Base-by-base conservation (phyloP, 1,284 basidiomycete species). In the Cystobasidium slooffiae region DNA sequence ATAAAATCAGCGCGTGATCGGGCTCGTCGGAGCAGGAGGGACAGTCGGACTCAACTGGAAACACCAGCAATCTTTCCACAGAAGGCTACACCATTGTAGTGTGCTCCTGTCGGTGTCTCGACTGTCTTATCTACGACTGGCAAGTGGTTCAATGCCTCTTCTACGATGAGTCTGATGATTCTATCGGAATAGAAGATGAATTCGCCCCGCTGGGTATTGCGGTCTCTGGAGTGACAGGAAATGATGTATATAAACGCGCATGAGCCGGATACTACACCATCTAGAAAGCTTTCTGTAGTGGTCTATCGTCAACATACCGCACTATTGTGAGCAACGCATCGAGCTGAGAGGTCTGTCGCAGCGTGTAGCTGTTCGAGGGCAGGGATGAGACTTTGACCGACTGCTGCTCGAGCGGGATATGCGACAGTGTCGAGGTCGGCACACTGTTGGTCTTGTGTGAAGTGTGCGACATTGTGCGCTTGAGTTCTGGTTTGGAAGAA, bases 321-420 rank as follows among this genome's bases (percentile, higher is more conserved):
- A 99, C 96, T 83, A 97, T 96, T 16, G 97, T 98, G 83, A 97
- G 91, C 20, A 98, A 85, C 0, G 94, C 94, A 83, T 98, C 94
- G 43, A 99, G 89, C 84, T 97, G 94, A 1, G 91, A 88, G 0
- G 94, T 97, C 78, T 90, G 91, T 0, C 89, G 88, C 1, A 96
- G 86, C 1, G 91, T 92, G 81, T 90, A 89, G n/a, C 94, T 91
- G 20, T 90, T 92, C 0, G 89, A 86, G 14, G 91, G 91, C 7
- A 92, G 84, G 10, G 62, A 43, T 24, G 63, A 46, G 43, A 73
- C 70, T 24, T 41, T 56, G 16, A 61, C 58, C 46, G 22, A 6
- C 39, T 41, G 56, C 39, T 72, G 58, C 24, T 65, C 53, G 20
- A 53, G 8, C 6, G 66, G 62, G 4, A 41, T 73, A n/a, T 44